Evolutionary conservation across 345 rosid genomes (phyloP).

Genomic region (Moringa oleifera): DNA sequence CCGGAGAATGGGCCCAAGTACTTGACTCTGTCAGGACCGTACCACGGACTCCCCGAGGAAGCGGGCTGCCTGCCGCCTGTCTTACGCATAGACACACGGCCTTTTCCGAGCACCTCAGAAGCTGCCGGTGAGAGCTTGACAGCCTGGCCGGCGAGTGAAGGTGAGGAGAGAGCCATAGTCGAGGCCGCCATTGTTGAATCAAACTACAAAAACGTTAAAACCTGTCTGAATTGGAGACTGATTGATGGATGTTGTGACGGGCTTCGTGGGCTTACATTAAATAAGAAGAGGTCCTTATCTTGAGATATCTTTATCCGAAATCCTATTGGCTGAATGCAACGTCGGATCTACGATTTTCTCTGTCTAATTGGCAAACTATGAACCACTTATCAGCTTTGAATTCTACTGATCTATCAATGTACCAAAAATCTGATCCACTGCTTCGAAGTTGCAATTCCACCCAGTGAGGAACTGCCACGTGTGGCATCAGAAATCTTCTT

Average conservation of each 20-base stretch:
- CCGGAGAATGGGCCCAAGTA: conserved; percentile 82
- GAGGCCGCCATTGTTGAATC: conserved; percentile 44
- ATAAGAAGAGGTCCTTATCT: background rate
- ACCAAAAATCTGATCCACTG: no score
- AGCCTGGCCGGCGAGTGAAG: conserved; percentile 45
- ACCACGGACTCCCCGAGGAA: conserved; percentile 59
- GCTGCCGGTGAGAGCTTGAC: conserved; percentile 37
- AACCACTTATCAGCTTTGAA: no score
- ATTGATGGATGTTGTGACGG: background rate
- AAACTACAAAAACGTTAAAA: no score
- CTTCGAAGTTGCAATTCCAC: no score
- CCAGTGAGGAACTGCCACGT: no score
- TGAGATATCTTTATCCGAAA: background rate
- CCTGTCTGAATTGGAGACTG: background rate
- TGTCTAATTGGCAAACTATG: background rate
- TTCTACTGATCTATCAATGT: no score
- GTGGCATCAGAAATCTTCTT: no score
- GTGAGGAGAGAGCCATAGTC: conserved; percentile 54
- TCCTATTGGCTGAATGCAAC: background rate
- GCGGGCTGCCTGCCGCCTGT: conserved; percentile 13
- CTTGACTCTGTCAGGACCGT: conserved; percentile 70
- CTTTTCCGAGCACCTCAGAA: conserved; percentile 27
- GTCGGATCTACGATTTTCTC: no score
- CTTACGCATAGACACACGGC: conserved; percentile 48
- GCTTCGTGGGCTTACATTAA: background rate